Evolutionary conservation across 2,329 filamentous ascomycete species (phyloP).

Genomic region (Cordyceps tenuipes): DNA sequence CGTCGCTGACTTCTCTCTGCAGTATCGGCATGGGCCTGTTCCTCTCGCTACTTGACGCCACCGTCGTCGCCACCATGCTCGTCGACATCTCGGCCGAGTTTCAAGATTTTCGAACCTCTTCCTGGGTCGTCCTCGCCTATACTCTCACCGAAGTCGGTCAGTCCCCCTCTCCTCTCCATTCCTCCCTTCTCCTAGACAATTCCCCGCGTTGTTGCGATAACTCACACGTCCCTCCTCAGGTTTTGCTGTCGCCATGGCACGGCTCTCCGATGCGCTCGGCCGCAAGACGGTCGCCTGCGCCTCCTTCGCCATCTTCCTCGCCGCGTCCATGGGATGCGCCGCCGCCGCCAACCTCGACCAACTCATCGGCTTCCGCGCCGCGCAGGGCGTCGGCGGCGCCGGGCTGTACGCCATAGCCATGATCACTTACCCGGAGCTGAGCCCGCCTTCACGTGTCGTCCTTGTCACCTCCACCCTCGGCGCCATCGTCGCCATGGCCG

Average conservation of each 20-base stretch:
- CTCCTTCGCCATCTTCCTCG: constrained; percentile 16
- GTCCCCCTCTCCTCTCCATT: too few relatives aligned
- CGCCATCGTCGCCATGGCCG: constrained; percentile 16
- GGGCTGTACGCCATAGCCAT: constrained; percentile 18
- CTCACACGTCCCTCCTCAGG: constrained; percentile 1
- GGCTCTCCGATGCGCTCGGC: constrained; percentile 15
- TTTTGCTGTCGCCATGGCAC: constrained; percentile 16
- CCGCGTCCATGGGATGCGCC: constrained; percentile 15
- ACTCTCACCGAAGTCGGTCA: constrained; percentile 13
- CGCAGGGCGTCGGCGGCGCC: constrained; percentile 17
- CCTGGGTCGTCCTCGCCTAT: constrained; percentile 12
- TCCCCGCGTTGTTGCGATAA: not conserved
- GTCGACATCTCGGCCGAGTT: constrained; percentile 11
- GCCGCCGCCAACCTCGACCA: constrained; percentile 15
- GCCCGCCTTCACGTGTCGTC: constrained; percentile 12
- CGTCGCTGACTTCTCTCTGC: not conserved
- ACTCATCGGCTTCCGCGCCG: constrained; percentile 17
- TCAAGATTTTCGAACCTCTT: constrained; percentile 9
- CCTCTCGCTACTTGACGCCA: constrained; percentile 12
- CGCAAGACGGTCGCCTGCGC: constrained; percentile 10
- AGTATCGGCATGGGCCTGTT: constrained; percentile 12
- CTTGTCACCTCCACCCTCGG: constrained; percentile 14
- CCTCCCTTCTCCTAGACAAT: not conserved
- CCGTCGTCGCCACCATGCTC: constrained; percentile 13
- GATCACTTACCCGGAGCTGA: constrained; percentile 17